A percentile compares a stretch with the other conserved stretches of the same genome.
phyloP scores from a whole-genome alignment of 2,329 filamentous ascomycete genomes.

The Fusarium lateritium region DNA sequence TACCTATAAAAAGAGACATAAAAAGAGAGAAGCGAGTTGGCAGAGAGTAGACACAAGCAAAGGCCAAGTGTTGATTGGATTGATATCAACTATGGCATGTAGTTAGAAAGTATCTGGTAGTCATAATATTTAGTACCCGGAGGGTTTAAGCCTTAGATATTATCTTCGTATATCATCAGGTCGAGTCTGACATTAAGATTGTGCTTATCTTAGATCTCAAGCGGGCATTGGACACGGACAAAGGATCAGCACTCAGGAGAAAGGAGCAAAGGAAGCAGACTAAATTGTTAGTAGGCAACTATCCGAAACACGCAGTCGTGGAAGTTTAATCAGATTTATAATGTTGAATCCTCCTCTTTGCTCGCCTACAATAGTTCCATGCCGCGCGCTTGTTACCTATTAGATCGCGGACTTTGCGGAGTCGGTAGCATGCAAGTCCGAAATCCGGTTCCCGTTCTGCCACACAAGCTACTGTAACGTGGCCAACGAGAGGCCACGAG shows the following conservation, averaged over 20 bases:
- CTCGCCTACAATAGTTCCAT: not conserved
- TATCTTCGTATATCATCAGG: not conserved
- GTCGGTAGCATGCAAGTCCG: constrained; percentile 13
- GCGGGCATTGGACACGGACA: not conserved
- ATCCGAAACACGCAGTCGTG: constrained; percentile 6
- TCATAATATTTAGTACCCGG: too few relatives aligned
- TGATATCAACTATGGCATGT: too few relatives aligned
- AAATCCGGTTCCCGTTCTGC: constrained; percentile 29
- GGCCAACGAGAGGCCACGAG: constrained; percentile 19
- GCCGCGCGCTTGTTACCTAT: constrained; percentile 20
- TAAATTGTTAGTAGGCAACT: constrained; percentile 12
- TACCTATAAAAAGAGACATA: too few relatives aligned
- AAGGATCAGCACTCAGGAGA: not conserved
- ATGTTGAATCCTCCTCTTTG: not conserved
- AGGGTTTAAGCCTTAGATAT: not conserved
- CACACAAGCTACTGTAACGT: not conserved
- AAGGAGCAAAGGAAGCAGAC: constrained; percentile 10
- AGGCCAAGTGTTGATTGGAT: too few relatives aligned
- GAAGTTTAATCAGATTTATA: constrained; percentile 21
- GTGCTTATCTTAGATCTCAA: constrained; percentile 1
- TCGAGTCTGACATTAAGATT: not conserved
- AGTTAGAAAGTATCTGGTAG: too few relatives aligned
- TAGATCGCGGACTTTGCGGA: constrained; percentile 38
- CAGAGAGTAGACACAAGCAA: too few relatives aligned
- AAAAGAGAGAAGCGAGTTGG: too few relatives aligned